Base-by-base conservation (phyloP, 495 filamentous ascomycete species). In the Aspergillus affinis region DNA sequence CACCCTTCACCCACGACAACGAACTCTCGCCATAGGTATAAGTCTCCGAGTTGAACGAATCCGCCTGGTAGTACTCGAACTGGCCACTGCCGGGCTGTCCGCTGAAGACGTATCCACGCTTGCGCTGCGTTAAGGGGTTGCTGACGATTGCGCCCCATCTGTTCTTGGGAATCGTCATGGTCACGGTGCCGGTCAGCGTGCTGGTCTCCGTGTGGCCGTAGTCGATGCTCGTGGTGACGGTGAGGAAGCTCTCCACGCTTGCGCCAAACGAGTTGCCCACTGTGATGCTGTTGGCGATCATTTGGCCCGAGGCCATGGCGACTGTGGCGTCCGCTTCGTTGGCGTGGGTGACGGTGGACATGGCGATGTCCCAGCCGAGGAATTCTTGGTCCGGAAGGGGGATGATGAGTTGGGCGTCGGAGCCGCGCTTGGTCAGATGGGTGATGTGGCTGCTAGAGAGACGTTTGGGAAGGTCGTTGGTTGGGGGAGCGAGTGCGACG, bases 321-420 rank as follows among this genome's bases (percentile, higher is more conserved):
- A 54, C 49, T 26, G 57, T 64, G 27, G 58, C 61, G 23, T 54
- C 57, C 48, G 61, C 61, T 48, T 51, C 53, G 50, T 64, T 64
- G 53, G 61, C 61, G 36, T 64, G 61, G 4, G 50, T 45, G 41
- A 64, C 41, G 53, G 57, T 52, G 13, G 61, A 64, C 61, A 64
- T 64, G 27, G 57, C 27, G 26, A 60, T 57, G 41, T 64, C 61
- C 61, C 61, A 64, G 54, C 61, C 61, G 48, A 64, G 61, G 41
- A 64, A 64, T 51, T 64, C 61, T 18, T 41, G 32, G 26, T 64
- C 61, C 10, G 61, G 57, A 6, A 64, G 58, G 17, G 48, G 48
- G 12, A 64, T 60, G 49, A 64, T 60, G 41, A 64, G 26, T 44
- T 60, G 36, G 19, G 54, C 19, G 19, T 32, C 49, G 45, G 36